These are phyloP conservation scores for Chenopodium berlandieri DNA, from an alignment of 148 eudicot species.

Conservation along the genomic window DNA sequence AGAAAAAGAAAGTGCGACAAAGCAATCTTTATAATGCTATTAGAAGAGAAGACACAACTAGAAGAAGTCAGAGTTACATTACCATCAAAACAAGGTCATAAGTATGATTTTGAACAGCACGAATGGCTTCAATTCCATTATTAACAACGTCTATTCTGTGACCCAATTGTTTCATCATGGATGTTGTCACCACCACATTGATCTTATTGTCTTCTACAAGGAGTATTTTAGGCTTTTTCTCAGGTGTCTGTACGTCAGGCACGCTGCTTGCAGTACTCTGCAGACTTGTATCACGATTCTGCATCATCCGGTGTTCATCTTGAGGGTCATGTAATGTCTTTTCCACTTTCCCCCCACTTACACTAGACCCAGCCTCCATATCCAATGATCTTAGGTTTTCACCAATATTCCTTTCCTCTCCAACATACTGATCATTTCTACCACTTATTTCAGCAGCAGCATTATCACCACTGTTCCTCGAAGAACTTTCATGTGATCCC, in stretches of 20 bases:
- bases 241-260: constrained; percentile 33
- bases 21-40: neutral
- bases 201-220: constrained; percentile 91
- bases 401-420: constrained; percentile 21
- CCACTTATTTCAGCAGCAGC: constrained; percentile 14
- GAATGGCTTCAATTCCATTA: constrained; percentile 89
- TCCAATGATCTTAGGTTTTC: constrained; percentile 23
- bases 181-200: constrained; percentile 77
- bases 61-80: constrained; percentile 12
- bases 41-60: neutral
- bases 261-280: constrained; percentile 46
- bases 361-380: constrained; percentile 14
- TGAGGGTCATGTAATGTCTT: constrained; percentile 24
- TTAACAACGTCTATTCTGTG: constrained; percentile 70
- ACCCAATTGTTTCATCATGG: constrained; percentile 85
- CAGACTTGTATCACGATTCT: constrained; percentile 34
- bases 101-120: constrained; percentile 55
- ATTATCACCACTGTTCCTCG: constrained; percentile 21
- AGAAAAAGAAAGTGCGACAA: neutral
- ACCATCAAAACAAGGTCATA: constrained; percentile 93
- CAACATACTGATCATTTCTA: constrained; percentile 21
- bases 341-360: constrained; percentile 20
- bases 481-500: constrained; percentile 36
- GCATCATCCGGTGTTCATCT: constrained; percentile 31
- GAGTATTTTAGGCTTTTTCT: constrained; percentile 60